Base-by-base conservation (phyloP, 176 grass and related monocot species). In the Eleusine indica region DNA sequence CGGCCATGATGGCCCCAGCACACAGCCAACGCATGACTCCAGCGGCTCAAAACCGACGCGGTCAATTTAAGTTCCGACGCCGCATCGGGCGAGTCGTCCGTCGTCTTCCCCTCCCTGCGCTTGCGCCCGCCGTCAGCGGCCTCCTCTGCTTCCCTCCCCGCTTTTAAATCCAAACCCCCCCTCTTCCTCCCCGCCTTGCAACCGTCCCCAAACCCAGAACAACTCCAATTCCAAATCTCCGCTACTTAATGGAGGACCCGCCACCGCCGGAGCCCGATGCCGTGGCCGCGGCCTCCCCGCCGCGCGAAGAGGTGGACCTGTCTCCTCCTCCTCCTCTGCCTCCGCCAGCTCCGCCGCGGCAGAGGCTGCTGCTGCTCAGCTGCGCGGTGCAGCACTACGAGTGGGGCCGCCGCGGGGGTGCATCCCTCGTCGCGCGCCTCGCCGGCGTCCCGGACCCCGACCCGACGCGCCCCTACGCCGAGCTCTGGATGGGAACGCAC, bases 401-500 rank as follows among this genome's bases (percentile, higher is more conserved):
- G 66, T 99, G 96, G 96, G 93, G 96, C 15, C 53, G 72, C 7
- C 74, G 63, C 12, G 93, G 93, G 3, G 62, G 22, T 7, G 78
- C 78, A 0, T 96, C 93, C 29, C 87, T 86, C 67, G 93, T 94
- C 5, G 91, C 96, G 30, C 88, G 78, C 39, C 91, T 99, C 29
- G 77, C 89, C 43, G 79, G 64, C 52, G 83, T 2, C 21, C 15
- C 11, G 6, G 71, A 76, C 12, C 7, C 87, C 42, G 87, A 96
- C 75, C 66, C 46, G 3, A 80, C 21, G 0, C 73, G 44, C 18
- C 93, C 96, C 44, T 99, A 90, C 64, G 93, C 96, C 18, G 96
- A 98, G 91, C 89, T 99, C 22, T 99, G 96, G 96, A 94, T 96
- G 85, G 96, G 96, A 39, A 99, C 96, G 14, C 96, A 99, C 87